phyloP scores from a whole-genome alignment of 306 rosid genomes.

The Prinsepia uniflora region DNA sequence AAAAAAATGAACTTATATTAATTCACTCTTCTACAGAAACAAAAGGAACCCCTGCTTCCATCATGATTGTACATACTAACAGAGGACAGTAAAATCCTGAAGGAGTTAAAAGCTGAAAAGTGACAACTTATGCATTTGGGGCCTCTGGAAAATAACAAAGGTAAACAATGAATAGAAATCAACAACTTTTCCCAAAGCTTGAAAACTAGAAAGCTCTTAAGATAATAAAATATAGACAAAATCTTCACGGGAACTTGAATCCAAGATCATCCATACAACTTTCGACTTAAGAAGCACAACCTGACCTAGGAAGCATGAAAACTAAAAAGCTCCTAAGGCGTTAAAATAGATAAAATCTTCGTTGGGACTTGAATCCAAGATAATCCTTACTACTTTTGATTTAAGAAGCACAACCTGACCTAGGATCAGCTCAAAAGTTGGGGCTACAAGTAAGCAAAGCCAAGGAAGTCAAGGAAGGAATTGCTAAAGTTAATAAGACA shows the following conservation, averaged over 20 bases:
- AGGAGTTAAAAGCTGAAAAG: not conserved
- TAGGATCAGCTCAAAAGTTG: not conserved
- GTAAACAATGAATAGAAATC: not conserved
- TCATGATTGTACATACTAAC: not conserved
- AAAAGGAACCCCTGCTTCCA: constrained; percentile 22
- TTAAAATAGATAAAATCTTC: not conserved
- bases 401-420: not conserved
- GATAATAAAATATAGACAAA: not conserved
- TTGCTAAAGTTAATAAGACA: not conserved
- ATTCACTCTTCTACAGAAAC: constrained; percentile 3
- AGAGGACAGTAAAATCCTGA: not conserved
- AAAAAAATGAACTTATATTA: constrained; percentile 15
- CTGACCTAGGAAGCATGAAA: not conserved
- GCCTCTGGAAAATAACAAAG: not conserved
- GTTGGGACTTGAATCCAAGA: not conserved
- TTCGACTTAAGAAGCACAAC: not conserved
- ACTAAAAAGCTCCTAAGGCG: not conserved
- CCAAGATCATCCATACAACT: not conserved
- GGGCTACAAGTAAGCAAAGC: not conserved
- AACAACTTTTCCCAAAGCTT: not conserved
- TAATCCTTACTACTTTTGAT: not conserved
- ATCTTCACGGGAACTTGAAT: not conserved
- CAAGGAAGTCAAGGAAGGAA: not conserved
- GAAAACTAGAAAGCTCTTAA: not conserved
- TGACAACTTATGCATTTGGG: not conserved